A percentile compares a stretch with the other conserved stretches of the same genome.
Evolutionary conservation across 2,329 filamentous ascomycete species (phyloP).

Genomic region (Xylaria hypoxylon): DNA sequence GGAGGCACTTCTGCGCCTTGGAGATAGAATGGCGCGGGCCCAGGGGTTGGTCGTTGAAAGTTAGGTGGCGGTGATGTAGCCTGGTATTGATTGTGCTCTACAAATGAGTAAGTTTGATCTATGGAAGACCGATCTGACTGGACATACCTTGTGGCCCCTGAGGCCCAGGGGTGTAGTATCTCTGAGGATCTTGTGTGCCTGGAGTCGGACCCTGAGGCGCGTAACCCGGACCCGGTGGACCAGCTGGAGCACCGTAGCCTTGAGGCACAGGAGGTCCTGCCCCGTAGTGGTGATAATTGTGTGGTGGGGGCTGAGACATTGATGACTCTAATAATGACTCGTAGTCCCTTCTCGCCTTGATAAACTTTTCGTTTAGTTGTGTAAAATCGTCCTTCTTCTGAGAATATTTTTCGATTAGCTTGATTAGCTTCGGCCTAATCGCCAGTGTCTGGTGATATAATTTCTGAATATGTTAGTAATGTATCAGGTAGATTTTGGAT

Average conservation of each 20-base stretch:
- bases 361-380: constrained; percentile 98
- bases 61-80: constrained; percentile 63
- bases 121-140: constrained; percentile 32
- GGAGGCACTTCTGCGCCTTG: constrained; percentile 67
- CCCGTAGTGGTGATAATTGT: constrained; percentile 77
- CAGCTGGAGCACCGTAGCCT: constrained; percentile 57
- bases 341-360: constrained; percentile 97
- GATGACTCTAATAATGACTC: constrained; percentile 95
- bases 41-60: constrained; percentile 65
- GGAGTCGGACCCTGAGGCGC: constrained; percentile 58
- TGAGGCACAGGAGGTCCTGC: constrained; percentile 64
- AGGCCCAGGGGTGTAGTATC: constrained; percentile 75
- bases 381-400: constrained; percentile 99
- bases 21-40: constrained; percentile 73
- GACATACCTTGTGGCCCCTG: constrained; percentile 57
- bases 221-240: constrained; percentile 51
- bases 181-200: constrained; percentile 69
- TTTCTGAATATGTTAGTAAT: constrained; percentile 63
- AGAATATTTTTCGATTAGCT: constrained; percentile 98
- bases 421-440: constrained; percentile 96
- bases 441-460: constrained; percentile 92
- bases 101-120: constrained; percentile 48
- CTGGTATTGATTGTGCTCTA: constrained; percentile 58
- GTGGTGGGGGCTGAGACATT: constrained; percentile 91
- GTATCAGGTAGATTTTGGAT: constrained; percentile 4